Base-by-base conservation (phyloP, 495 filamentous ascomycete species). In the Rostrohypoxylon terebratum region DNA sequence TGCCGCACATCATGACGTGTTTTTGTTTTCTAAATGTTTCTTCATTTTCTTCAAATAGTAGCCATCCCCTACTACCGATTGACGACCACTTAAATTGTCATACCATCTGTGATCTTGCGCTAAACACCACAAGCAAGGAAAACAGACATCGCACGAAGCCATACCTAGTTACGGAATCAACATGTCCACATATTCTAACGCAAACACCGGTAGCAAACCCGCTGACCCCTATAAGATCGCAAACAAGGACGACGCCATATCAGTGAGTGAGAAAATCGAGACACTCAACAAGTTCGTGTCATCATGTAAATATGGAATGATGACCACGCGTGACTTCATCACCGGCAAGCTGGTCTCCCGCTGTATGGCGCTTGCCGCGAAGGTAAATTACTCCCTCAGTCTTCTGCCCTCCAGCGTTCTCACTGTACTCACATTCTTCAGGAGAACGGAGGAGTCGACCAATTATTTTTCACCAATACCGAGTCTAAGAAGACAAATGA, bases 381-480 rank as follows among this genome's bases (percentile, higher is more conserved):
- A 90, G 82, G 94, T 94, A 48, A 18, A 18, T 54, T 23, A 34
- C 16, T 40, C 36, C 25, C 9, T 10, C 21, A n/a, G 13, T 20
- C 14, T 14, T 63, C 31, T 23, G n/a, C n/a, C n/a, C n/a, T 25
- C n/a, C 31, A 53, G 28, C 59, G n/a, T 25, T n/a, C 4, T 28
- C 13, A 4, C 1, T 20, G 13, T 25, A 8, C 47, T 38, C 40
- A 38, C 28, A 36, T 53, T 20, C 51, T 6, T 10, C 7, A 20
- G 92, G 90, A 95, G 81, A 84, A 85, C 68, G 88, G 89, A 71
- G 91, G 91, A 75, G 86, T 95, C 47, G 94, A 97, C 79, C 88
- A 96, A 59, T 86, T 97, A 80, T 97, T 98, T 87, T 90, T 96
- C 84, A 93, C 93, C 72, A 97, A 97, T 83, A 93, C 93, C 67